A percentile compares a stretch with the other conserved stretches of the same genome.
These are phyloP conservation scores for Leccinum laetum DNA, from an alignment of 1,284 basidiomycete genomes.

Conservation along the genomic window DNA sequence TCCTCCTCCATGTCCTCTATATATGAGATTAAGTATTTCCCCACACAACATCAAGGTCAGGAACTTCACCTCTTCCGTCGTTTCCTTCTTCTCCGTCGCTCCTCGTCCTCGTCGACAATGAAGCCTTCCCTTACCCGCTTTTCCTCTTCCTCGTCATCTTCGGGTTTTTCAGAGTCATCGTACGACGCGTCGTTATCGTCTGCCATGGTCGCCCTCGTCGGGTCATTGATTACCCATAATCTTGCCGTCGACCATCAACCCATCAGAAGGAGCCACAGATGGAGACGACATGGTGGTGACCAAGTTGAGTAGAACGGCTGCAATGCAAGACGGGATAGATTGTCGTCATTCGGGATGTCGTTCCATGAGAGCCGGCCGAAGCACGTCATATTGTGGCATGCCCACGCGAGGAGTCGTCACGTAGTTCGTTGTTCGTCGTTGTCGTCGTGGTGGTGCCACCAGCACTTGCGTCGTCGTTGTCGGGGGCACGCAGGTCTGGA, in stretches of 20 bases:
- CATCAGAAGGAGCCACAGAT: too few relatives aligned
- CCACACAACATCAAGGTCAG: background rate
- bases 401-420: too few relatives aligned
- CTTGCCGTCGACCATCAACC: slow-evolving; percentile 46
- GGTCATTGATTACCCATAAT: slow-evolving; percentile 53
- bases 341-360: too few relatives aligned
- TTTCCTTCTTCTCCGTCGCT: slow-evolving; percentile 57
- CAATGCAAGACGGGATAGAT: slow-evolving; percentile 1
- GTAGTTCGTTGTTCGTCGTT: too few relatives aligned
- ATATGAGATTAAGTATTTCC: slow-evolving; percentile 15
- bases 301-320: slow-evolving; percentile 5
- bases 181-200: slow-evolving; percentile 48
- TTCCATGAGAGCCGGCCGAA: too few relatives aligned
- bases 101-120: slow-evolving; percentile 81
- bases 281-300: slow-evolving; percentile 56
- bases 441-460: too few relatives aligned
- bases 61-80: slow-evolving; percentile 62
- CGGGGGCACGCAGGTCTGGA: too few relatives aligned
- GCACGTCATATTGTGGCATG: too few relatives aligned
- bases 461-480: too few relatives aligned
- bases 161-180: slow-evolving; percentile 84
- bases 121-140: slow-evolving; percentile 75
- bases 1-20: slow-evolving; percentile 45
- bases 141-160: slow-evolving; percentile 80
- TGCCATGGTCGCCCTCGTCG: slow-evolving; percentile 53